Evolutionary conservation across 768 basidiomycete species (phyloP).

Genomic region (Calocybe gangraenosa): DNA sequence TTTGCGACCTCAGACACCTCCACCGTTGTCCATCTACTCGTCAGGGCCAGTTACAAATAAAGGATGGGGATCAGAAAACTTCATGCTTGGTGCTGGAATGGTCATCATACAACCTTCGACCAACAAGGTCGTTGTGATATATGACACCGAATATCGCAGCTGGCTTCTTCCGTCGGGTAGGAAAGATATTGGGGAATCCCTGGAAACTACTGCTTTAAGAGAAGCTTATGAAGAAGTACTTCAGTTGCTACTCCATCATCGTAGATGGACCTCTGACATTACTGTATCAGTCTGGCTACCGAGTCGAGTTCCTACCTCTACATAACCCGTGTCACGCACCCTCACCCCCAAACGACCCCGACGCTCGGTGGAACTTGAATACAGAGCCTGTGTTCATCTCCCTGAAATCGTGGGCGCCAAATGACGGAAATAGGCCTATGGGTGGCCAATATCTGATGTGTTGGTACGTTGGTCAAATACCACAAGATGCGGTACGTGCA

Average conservation of each 20-base stretch:
- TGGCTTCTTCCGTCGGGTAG: conserved; percentile 65
- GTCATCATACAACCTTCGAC: conserved; percentile 59
- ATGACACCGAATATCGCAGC: conserved; percentile 30
- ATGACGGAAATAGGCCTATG: conserved; percentile 4
- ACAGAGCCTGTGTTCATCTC: conserved; percentile 16
- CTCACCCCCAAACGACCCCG: conserved; percentile 10
- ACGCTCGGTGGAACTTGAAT: conserved; percentile 1
- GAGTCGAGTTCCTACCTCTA: conserved; percentile 14
- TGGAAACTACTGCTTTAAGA: conserved; percentile 54
- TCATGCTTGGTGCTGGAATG: conserved; percentile 59
- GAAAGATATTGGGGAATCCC: conserved; percentile 62
- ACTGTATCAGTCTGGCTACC: conserved; percentile 14
- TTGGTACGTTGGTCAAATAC: conserved; percentile 20
- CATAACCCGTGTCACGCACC: conserved; percentile 13
- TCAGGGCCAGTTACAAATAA: conserved; percentile 37
- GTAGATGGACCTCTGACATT: background rate
- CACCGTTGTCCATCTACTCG: conserved; percentile 34
- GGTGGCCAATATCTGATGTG: conserved; percentile 18
- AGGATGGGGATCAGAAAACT: conserved; percentile 45
- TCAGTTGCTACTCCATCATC: background rate
- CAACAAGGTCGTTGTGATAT: conserved; percentile 47
- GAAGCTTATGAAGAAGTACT: conserved; percentile 69
- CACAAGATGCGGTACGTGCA: conserved; percentile 41
- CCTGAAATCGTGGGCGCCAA: conserved; percentile 9
- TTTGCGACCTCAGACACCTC: background rate